phyloP scores from a whole-genome alignment of 208 protist species.

The Acanthamoeba royreba region DNA sequence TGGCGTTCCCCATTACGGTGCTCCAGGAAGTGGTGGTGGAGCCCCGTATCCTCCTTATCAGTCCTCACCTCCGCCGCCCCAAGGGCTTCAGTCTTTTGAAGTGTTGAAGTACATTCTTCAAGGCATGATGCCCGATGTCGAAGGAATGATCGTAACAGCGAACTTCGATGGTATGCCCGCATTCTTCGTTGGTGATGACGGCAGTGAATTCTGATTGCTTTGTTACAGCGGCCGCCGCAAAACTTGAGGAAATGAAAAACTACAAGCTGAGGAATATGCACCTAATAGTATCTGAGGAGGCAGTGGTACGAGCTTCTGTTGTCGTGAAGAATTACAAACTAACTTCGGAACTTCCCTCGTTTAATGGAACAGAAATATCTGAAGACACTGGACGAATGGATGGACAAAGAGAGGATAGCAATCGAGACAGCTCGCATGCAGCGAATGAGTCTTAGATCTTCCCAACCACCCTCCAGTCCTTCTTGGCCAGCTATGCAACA shows the following conservation, averaged over 20 bases:
- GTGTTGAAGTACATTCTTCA: not conserved
- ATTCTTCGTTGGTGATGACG: no score
- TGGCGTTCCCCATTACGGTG: no score
- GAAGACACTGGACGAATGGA: not conserved
- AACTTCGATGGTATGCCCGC: not conserved
- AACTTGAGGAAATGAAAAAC: not conserved
- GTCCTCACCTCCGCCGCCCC: no score
- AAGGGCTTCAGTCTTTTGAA: not conserved
- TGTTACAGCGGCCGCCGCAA: not conserved
- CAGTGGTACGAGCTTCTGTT: not conserved
- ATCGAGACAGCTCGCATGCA: not conserved
- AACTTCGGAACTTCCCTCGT: no score
- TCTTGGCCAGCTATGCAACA: no score
- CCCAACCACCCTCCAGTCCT: no score
- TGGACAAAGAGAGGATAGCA: not conserved
- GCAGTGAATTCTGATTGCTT: no score
- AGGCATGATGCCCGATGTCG: not conserved
- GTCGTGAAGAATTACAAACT: no score
- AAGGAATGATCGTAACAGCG: not conserved
- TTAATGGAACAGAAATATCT: not conserved
- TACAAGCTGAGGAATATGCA: slow-evolving; percentile 1
- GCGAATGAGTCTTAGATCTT: not conserved
- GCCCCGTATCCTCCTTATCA: no score
- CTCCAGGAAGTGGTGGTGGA: no score
- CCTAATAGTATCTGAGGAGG: not conserved